Evolutionary conservation across 495 filamentous ascomycete species (phyloP), one percentile per base, ranked within the genome.

Genomic region (Bryoglossum gracile): DNA sequence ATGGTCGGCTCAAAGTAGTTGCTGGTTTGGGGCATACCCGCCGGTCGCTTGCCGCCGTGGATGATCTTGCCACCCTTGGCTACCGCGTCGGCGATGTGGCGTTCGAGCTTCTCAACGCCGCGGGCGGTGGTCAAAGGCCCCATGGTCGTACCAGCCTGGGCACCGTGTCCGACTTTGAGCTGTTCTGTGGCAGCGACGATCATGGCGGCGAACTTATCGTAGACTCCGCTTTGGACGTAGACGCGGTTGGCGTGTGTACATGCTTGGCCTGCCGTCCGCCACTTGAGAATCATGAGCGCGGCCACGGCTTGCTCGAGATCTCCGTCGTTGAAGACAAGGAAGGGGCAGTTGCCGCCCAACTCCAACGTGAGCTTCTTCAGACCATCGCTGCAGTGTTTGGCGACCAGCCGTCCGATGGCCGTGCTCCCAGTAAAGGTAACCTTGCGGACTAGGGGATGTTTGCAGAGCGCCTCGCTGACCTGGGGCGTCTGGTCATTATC

Each of bases 1-100:
- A 87, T 74, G 0, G 83, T 86, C 0, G 82, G 82, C 60, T 78
- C 73, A 60, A 84, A 84, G 72, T 84, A 87, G 54, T 83, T 86
- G 1, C 82, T 82, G 1, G 64, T 60, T 19, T 65, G 62, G n/a
- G n/a, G n/a, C n/a, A n/a, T n/a, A 4, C 63, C 64, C 1, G 57
- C 52, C 6, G 74, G 50, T 14, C 67, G 63, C 0, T 74, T 74
- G 0, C 80, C 82, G 23, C 81, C 78, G 30, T 79, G 56, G 2
- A 85, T 57, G 8, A 77, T 58, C 13, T 71, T 68, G 16, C 74
- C 83, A 3, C 82, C 82, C 16, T 72, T 65, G 34, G 62, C 63
- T 40, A 66, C 66, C 26, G 83, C 83, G 60, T 87, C 81, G 21
- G 73, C 73, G 37, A 84, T 70, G 47, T 84, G 77, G n/a, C 61